Evolutionary conservation across 805 yeast genomes (phyloP).

Genomic region (Cyberlindnera japonica): DNA sequence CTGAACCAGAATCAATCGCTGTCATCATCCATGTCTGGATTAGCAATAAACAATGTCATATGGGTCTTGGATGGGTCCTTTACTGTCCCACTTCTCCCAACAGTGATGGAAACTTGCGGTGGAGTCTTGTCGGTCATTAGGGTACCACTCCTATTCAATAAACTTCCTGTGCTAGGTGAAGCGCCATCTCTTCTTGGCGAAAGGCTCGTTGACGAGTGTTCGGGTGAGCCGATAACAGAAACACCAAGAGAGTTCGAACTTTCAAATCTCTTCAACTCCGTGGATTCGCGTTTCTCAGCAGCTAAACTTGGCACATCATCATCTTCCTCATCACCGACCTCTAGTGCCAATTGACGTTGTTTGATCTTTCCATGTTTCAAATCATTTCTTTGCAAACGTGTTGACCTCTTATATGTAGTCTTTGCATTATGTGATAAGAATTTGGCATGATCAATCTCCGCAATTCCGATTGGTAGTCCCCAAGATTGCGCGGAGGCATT

Average conservation of each 20-base stretch:
- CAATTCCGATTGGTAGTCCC: conserved; percentile 53
- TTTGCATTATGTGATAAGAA: conserved; percentile 13
- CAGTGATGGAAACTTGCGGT: conserved; percentile 22
- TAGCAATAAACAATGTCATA: conserved; percentile 51
- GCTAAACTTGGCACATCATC: conserved; percentile 3
- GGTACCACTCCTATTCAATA: conserved; percentile 24
- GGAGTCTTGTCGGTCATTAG: conserved; percentile 19
- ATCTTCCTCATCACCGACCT: conserved; percentile 62
- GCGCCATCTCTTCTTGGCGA: conserved; percentile 14
- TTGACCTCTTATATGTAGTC: conserved; percentile 15
- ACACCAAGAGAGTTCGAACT: conserved; percentile 7
- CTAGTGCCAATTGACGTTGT: conserved; percentile 69
- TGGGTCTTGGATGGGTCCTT: conserved; percentile 33
- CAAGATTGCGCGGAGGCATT: conserved; percentile 43
- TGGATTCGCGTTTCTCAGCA: conserved; percentile 13
- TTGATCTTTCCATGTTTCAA: conserved; percentile 60
- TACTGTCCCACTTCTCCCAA: conserved; percentile 34
- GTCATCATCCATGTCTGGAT: conserved; percentile 46
- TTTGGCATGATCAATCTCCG: conserved; percentile 39
- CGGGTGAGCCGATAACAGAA: conserved; percentile 10
- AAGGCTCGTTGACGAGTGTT: conserved; percentile 9
- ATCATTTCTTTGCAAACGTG: conserved; percentile 33
- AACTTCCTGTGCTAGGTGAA: not conserved
- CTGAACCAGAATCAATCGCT: too few relatives aligned
- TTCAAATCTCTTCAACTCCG: conserved; percentile 19